A percentile compares a stretch with the other conserved stretches of the same genome.
These are phyloP conservation scores for Cytospora chrysosperma DNA, from an alignment of 2,329 filamentous ascomycete genomes.

Conservation along the genomic window DNA sequence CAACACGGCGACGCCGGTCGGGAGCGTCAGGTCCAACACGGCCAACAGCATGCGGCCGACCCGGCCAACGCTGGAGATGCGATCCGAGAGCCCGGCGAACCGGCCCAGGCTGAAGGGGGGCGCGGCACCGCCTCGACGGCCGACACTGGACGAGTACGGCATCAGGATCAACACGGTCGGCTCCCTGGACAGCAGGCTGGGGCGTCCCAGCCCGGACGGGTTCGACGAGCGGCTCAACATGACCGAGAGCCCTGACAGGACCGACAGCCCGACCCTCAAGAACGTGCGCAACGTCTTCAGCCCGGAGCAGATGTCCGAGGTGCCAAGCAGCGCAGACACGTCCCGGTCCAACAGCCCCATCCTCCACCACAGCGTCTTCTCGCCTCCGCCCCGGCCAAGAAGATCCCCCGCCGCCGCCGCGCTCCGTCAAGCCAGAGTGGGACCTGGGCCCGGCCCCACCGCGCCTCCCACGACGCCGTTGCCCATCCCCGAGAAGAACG, in stretches of 20 bases:
- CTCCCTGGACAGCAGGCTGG: slow-evolving; percentile 1
- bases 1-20: background rate
- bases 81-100: background rate
- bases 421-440: slow-evolving; percentile 10
- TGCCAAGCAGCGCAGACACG: slow-evolving; percentile 7
- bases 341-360: slow-evolving; percentile 13
- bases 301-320: slow-evolving; percentile 3
- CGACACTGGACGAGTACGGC: slow-evolving; percentile 12
- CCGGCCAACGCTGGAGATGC: background rate
- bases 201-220: slow-evolving; percentile 11
- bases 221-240: background rate
- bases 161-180: background rate
- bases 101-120: slow-evolving; percentile 1
- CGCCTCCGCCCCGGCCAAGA: slow-evolving; percentile 14
- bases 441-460: slow-evolving; percentile 17
- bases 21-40: background rate
- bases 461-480: slow-evolving; percentile 19
- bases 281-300: background rate
- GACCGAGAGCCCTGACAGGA: slow-evolving; percentile 6
- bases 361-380: slow-evolving; percentile 21
- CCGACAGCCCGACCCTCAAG: slow-evolving; percentile 19
- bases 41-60: background rate
- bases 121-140: slow-evolving; percentile 1
- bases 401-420: background rate
- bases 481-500: slow-evolving; percentile 18